These are phyloP conservation scores for Epichloe typhina DNA, from an alignment of 2,329 filamentous ascomycete genomes.

Conservation along the genomic window DNA sequence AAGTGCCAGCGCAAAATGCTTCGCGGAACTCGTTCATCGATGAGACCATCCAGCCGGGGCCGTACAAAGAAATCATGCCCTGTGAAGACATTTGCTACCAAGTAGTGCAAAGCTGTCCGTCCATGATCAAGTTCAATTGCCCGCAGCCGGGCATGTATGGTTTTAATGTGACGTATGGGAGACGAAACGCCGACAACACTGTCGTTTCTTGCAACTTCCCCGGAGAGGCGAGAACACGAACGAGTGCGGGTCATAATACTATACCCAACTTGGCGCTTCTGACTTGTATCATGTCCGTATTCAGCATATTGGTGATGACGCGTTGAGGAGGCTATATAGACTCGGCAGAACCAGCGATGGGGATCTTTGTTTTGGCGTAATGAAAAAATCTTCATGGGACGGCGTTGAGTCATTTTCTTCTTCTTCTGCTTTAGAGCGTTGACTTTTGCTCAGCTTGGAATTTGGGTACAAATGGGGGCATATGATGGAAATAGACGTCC, in stretches of 20 bases:
- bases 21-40: conserved; percentile 68
- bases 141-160: conserved; percentile 32
- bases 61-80: conserved; percentile 86
- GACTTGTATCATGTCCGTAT: background rate
- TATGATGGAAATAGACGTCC: background rate
- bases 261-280: conserved; percentile 8
- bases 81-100: conserved; percentile 81
- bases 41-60: conserved; percentile 57
- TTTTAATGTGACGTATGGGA: conserved; percentile 24
- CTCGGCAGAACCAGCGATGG: background rate
- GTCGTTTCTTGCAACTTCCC: conserved; percentile 25
- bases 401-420: background rate
- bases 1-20: conserved; percentile 18
- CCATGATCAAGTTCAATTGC: conserved; percentile 62
- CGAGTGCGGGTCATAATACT: conserved; percentile 8
- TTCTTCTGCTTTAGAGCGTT: background rate
- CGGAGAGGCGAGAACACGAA: conserved; percentile 21
- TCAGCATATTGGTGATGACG: background rate
- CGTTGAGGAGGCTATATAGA: background rate
- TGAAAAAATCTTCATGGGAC: background rate
- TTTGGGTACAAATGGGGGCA: background rate
- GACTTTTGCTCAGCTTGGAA: background rate
- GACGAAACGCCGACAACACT: conserved; percentile 11
- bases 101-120: conserved; percentile 74
- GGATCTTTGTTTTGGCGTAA: background rate